Base-by-base conservation (phyloP, 179 eudicot genomes). In the Drosera spatulata region DNA sequence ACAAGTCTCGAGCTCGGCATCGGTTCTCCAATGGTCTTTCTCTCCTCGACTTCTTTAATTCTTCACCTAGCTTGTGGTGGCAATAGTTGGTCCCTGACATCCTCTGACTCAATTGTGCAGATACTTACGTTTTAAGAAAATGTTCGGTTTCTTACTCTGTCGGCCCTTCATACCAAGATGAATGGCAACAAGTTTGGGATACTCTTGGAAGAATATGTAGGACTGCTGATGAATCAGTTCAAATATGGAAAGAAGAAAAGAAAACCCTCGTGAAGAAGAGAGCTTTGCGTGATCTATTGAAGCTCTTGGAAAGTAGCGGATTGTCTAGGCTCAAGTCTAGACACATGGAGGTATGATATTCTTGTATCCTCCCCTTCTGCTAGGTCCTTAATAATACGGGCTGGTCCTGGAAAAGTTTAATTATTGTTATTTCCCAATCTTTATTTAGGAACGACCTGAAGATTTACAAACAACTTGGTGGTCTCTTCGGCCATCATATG, bases 401-500 rank as follows among this genome's bases (percentile, higher is more conserved):
- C 33, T 22, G 33, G 33, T 22, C 33, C 0, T 22, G 33, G 33
- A 22, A 22, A 22, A 22, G 33, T 22, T 22, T 22, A 22, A 22
- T 22, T 8, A 6, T 12, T 7, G 3, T 38, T 59, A 10, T 22
- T 5, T 10, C 44, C n/a, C 14, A n/a, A 4, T n/a, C 5, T 14
- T 42, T 55, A 7, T 76, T 76, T 68, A 86, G 97, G 88, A 69
- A 62, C 77, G 75, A 59, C 63, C 60, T n/a, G 59, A 64, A 53
- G 63, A 66, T 50, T 61, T 73, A 52, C 73, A 76, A 46, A 74
- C 88, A 59, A 69, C 56, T 57, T 73, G 75, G 73, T 87, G 99
- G 96, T 76, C 85, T 66, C 77, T 85, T 76, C 80, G 81, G 73
- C 91, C 99, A 58, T 82, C 97, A 55, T 91, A 83, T 65, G 78